phyloP scores from a whole-genome alignment of 2,329 filamentous ascomycete species.

The Colletotrichum somersetense region DNA sequence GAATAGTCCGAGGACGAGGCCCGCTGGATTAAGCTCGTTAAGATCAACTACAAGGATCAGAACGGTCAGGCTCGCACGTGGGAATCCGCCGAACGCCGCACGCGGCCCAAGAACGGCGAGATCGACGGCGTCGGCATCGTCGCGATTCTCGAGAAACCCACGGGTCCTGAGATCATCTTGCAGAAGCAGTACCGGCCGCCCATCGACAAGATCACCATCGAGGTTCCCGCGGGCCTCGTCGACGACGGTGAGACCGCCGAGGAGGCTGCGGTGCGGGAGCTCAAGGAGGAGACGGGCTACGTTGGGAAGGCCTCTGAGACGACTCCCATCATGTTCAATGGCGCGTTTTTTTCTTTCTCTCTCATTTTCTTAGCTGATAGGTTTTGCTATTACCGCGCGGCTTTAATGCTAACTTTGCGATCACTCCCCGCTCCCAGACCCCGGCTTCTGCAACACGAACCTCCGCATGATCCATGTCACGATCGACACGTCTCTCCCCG shows the following conservation, averaged over 20 bases:
- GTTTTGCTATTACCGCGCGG: neutral
- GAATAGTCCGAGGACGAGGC: conserved; percentile 65
- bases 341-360: conserved; percentile 44
- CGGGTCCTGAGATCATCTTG: conserved; percentile 68
- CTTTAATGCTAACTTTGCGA: neutral
- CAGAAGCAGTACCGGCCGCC: conserved; percentile 78
- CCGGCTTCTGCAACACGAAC: conserved; percentile 76
- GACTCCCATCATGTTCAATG: conserved; percentile 76
- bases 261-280: conserved; percentile 72
- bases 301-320: conserved; percentile 67
- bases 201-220: conserved; percentile 69
- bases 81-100: conserved; percentile 80
- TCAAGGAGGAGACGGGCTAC: conserved; percentile 77
- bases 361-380: neutral
- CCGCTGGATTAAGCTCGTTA: conserved; percentile 70
- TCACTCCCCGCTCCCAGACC: conserved; percentile 56
- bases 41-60: conserved; percentile 75
- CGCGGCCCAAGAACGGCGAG: conserved; percentile 69
- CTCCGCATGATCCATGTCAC: conserved; percentile 78
- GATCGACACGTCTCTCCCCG: conserved; percentile 76
- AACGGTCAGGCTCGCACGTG: conserved; percentile 71
- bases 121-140: conserved; percentile 82
- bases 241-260: conserved; percentile 73
- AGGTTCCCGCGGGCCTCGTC: conserved; percentile 74
- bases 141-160: conserved; percentile 71